Percentiles rank a stretch among this genome's conserved stretches.
Evolutionary conservation across 768 basidiomycete species (phyloP).

Genomic region (Xerocomellus chrysenteron): DNA sequence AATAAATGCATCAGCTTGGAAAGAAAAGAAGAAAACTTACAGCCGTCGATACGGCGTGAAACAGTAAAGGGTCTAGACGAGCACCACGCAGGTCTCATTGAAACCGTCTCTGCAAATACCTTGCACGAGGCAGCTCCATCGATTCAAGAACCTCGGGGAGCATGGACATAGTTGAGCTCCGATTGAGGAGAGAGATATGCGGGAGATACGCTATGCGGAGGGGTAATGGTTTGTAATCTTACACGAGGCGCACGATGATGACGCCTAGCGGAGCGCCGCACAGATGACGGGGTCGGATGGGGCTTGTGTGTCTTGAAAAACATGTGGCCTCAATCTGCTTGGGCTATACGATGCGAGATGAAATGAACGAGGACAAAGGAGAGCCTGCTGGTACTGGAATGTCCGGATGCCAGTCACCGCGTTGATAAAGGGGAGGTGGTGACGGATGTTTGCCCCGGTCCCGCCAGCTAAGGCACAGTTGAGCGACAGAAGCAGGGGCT

Average conservation of each 20-base stretch:
- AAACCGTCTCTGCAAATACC: constrained; percentile 16
- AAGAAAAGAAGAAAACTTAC: background rate
- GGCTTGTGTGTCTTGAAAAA: constrained; percentile 40
- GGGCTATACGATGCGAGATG: constrained; percentile 19
- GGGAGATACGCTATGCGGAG: constrained; percentile 30
- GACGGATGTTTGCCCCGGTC: constrained; percentile 53
- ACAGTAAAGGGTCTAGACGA: background rate
- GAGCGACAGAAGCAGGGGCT: background rate
- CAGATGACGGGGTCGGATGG: constrained; percentile 32
- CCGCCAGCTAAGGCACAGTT: constrained; percentile 48
- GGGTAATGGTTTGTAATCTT: constrained; percentile 21
- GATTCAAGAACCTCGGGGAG: constrained; percentile 45
- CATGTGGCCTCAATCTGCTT: constrained; percentile 36
- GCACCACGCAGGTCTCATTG: background rate
- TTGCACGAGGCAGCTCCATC: constrained; percentile 67
- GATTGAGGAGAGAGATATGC: constrained; percentile 33
- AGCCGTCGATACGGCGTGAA: background rate
- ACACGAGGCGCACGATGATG: constrained; percentile 36
- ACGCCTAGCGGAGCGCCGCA: constrained; percentile 36
- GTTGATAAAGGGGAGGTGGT: constrained; percentile 60
- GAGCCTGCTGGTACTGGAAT: constrained; percentile 36
- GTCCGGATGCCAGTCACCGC: constrained; percentile 53
- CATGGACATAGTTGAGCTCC: constrained; percentile 43
- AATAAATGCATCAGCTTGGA: background rate
- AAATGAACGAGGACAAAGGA: background rate